Base-by-base conservation (phyloP, 1,139 yeast genomes). In the Debaryomyces sp. region DNA sequence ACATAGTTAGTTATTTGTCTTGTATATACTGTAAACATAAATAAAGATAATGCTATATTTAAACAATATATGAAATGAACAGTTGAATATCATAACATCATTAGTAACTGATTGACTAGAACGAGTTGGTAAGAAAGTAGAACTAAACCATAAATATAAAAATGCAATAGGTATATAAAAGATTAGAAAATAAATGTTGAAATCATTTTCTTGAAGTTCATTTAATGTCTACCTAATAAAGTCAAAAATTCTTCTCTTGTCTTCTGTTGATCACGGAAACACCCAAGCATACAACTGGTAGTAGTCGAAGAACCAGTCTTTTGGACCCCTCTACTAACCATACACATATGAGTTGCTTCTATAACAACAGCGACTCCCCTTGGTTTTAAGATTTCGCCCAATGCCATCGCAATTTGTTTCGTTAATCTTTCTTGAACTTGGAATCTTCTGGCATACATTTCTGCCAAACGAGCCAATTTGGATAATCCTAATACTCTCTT, bases 341-440 rank as follows among this genome's bases (percentile, higher is more conserved):
- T 94, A 69, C 99, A 94, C 99, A 95, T 94, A 66, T 94, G 99
- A 8, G 95, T 84, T 24, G 98, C 98, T 68, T 94, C 99, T 63
- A 94, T 91, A 22, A 94, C 97, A 36, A 94, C 99, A 0, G 98
- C 99, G 12, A 94, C 99, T 48, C 99, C 99, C 60, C 94, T 80
- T 15, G 99, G 99, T 63, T 87, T 86, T 60, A 94, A 76, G 52
- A 92, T 89, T 62, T 91, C 97, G 67, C 87, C 84, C 45, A 94
- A 70, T 0, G 99, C 97, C 89, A 91, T 89, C 37, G 99, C 98
- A 48, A 94, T 92, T 67, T 94, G 99, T 67, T 94, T 94, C 13
- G 99, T 94, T 54, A 94, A 78, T 57, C 99, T 79, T 66, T 94
- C 99, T 68, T 94, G 99, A 9, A 94, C 99, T 69, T 95, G 99